Conservation (phyloP, 495 filamentous ascomycete species). For the Hypoxylon intermedium region DNA sequence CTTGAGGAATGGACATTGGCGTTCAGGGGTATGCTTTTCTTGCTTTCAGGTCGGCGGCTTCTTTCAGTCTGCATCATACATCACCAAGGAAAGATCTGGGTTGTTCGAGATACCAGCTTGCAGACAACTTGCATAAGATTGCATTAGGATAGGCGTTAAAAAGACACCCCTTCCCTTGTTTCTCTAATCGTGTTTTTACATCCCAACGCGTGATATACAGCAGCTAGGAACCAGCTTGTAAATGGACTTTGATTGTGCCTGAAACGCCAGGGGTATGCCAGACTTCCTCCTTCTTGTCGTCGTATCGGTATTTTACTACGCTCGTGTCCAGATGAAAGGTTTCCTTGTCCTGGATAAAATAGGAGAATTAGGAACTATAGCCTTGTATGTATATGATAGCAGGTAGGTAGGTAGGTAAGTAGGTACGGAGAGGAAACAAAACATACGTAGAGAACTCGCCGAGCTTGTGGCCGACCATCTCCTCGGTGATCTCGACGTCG, state of each 20-base stretch:
- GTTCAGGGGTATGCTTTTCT: not conserved
- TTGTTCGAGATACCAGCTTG: not conserved
- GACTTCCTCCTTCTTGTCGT: constrained; percentile 3
- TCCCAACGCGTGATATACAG: constrained; percentile 15
- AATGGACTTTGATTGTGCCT: constrained; percentile 1
- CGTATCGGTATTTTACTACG: constrained; percentile 71
- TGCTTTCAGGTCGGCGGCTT: not conserved
- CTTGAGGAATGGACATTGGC: no score
- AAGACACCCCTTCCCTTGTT: constrained; percentile 4
- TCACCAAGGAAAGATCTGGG: not conserved
- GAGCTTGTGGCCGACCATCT: constrained; percentile 98
- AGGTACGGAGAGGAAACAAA: not conserved
- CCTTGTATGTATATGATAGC: not conserved
- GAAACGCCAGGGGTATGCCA: constrained; percentile 14
- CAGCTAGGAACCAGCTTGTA: not conserved
- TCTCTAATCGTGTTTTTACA: not conserved
- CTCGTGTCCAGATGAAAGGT: constrained; percentile 75
- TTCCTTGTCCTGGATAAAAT: constrained; percentile 76
- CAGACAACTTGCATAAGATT: constrained; percentile 2
- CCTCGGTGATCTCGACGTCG: constrained; percentile 88
- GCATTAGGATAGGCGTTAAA: not conserved
- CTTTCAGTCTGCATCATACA: not conserved
- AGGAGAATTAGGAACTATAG: not conserved
- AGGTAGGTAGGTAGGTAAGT: not conserved
- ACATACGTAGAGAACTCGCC: constrained; percentile 93